Percentiles rank a stretch among this genome's conserved stretches.
Conservation (phyloP, 2,329 filamentous ascomycete species). For the Aspergillus udagawae region DNA sequence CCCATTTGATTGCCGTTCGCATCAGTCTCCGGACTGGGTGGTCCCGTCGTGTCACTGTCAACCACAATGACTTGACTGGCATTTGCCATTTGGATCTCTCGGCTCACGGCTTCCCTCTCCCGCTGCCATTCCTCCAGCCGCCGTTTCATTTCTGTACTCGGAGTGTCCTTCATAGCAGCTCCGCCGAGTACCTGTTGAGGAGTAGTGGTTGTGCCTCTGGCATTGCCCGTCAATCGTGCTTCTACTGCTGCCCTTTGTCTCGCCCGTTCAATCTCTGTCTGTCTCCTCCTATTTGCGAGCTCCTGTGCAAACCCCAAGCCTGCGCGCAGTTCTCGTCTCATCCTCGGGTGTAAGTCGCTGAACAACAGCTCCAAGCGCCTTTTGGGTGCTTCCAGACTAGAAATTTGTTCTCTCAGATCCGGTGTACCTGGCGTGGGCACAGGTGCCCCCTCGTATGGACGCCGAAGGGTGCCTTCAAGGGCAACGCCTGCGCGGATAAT, state of each 20-base stretch:
- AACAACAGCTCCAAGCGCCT: conserved; percentile 34
- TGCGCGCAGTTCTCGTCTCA: conserved; percentile 38
- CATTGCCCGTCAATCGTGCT: conserved; percentile 1
- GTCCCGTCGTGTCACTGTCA: conserved; percentile 34
- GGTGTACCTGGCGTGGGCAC: conserved; percentile 4
- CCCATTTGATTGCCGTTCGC: conserved; percentile 1
- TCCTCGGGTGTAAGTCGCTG: conserved; percentile 34
- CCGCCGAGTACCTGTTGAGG: conserved; percentile 4
- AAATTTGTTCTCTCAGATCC: conserved; percentile 9
- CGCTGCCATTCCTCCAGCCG: conserved; percentile 42
- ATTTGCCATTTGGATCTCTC: conserved; percentile 41
- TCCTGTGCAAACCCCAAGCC: conserved; percentile 42
- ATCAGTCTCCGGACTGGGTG: conserved; percentile 5
- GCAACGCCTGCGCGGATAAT: conserved; percentile 37
- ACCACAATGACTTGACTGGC: conserved; percentile 43
- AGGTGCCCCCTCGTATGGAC: conserved; percentile 5
- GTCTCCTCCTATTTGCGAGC: conserved; percentile 34
- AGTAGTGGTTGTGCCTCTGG: background rate
- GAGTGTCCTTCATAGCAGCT: conserved; percentile 5
- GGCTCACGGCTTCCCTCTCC: conserved; percentile 43
- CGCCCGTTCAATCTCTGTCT: conserved; percentile 9
- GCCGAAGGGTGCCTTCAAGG: conserved; percentile 32
- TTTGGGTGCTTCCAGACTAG: conserved; percentile 19
- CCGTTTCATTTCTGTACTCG: conserved; percentile 22
- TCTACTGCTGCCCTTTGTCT: conserved; percentile 1